Evolutionary conservation across 1,284 basidiomycete genomes (phyloP), one percentile per base, ranked within the genome.

Genomic region (Cryptococcus sp.): DNA sequence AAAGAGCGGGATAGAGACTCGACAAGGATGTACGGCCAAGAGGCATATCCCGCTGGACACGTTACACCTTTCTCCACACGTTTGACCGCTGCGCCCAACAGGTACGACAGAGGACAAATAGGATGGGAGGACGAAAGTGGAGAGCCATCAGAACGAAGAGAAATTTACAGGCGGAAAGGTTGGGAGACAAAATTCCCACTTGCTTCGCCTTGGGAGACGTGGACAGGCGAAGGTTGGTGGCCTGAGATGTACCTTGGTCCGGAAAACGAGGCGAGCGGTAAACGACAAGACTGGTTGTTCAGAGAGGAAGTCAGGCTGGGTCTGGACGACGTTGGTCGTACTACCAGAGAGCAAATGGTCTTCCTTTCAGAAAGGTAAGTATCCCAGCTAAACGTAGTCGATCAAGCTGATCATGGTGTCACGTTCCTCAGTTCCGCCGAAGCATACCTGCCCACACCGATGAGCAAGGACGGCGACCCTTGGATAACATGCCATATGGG

Each of bases 221-320:
- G 77, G 77, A 61, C 66, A 58, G 77, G 77, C 2, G 76, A 78
- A 52, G 70, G 67, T 4, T 78, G 73, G 72, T 76, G 69, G 67
- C 69, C 70, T 2, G 76, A 76, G 58, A 71, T 73, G 66, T 73
- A 61, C 49, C 26, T 52, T 16, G 57, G 45, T 17, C 29, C 38
- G 19, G 57, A 38, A n/a, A 43, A 29, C 43, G 43, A 48, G 11
- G 46, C n/a, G 19, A 59, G 58, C 49, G 59, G 46, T 46, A 60
- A 48, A 44, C 40, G 48, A 40, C 48, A 58, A 43, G 66, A 65
- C 2, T 75, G 73, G 73, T 62, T 46, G 41, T 55, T 61, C 50
- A 58, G 66, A 17, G 61, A 64, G 5, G 66, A 74, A 13, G 69
- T 76, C 38, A 64, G 64, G 5, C 40, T 77, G 26, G 73, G 67